Evolutionary conservation across 2,329 filamentous ascomycete species (phyloP), one percentile per base, ranked within the genome.

Genomic region (Rhynchosporium agropyri): DNA sequence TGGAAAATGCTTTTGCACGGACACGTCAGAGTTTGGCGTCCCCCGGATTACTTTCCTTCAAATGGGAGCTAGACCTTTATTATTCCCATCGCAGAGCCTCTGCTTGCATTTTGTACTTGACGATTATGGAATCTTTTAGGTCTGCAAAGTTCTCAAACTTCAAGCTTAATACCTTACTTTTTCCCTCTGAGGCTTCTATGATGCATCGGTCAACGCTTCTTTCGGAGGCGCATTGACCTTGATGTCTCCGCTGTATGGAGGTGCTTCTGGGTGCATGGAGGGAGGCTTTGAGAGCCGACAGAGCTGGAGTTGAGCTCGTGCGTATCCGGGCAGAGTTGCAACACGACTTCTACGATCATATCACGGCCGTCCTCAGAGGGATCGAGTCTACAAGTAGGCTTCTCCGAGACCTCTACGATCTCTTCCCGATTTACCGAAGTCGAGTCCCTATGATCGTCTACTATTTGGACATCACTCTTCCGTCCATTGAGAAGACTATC

Each of bases 381-480:
- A 61, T 74, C 59, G 68, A 73, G 49, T 63, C 67, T 4, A 78
- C 79, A 4, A 76, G 77, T 60, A 74, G 76, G 42, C 72, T 81
- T 15, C 79, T 88, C 8, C 80, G 82, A 46, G 80, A 84, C 58
- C 75, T 88, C 15, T 81, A 81, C 51, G 83, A 86, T 64, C 77
- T 80, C 43, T 81, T 82, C 29, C 81, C 83, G 57, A 74, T 83
- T 31, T 80, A 86, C 69, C 73, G 78, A 58, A 71, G 76, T 29
- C 80, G 83, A 20, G 76, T 85, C 6, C 78, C 80, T 0, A 73
- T 83, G 15, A 77, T 86, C 31, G 72, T 83, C 40, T 80, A 84
- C 69, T 81, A 86, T 69, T 78, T 88, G 53, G 80, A 83, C 62
- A 76, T 85, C 62, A 68, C 86, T 15, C 76, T 88, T 2, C 84